Base-by-base conservation (phyloP, 2,329 filamentous ascomycete genomes). In the Talaromyces sp. region DNA sequence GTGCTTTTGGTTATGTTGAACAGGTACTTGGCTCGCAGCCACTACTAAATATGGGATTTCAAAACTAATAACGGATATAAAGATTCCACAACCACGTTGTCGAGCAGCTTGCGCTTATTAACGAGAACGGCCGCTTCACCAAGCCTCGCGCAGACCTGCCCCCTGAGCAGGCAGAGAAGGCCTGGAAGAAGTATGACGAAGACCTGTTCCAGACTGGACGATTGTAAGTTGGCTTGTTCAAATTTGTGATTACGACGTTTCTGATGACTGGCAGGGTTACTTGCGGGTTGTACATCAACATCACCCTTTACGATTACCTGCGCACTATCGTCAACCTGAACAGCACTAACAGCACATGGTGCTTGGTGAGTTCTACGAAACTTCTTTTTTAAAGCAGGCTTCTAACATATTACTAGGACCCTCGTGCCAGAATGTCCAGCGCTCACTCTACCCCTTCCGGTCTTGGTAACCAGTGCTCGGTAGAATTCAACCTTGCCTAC, bases 401-500 rank as follows among this genome's bases (percentile, higher is more conserved):
- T n/a, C 38, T 55, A 29, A 59, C 29, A 55, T 14, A 26, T n/a
- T 19, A 31, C 29, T 49, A 70, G 66, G 90, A 95, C 67, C 91
- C 90, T 0, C 83, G 91, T 26, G 82, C 85, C 13, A 85, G 89
- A 66, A 89, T 87, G 73, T 86, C 83, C 43, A 81, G 81, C 81
- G 80, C 81, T 32, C 73, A 82, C 1, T 83, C 84, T 0, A 84
- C 88, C 0, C 85, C 89, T 51, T 82, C 86, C 26, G 91, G 90
- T 49, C 85, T 89, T 0, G 91, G 91, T 56, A 96, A 95, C 68
- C 86, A 89, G 65, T 90, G 93, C 5, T 93, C 90, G 0, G 90
- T 89, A 3, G 91, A 96, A 77, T 96, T 96, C 80, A 96, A 95
- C 70, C 81, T 96, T 10, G 89, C 89, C 66, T 96, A 96, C 73